Conservation (phyloP, 495 filamentous ascomycete genomes). For the Poronia punctata region DNA sequence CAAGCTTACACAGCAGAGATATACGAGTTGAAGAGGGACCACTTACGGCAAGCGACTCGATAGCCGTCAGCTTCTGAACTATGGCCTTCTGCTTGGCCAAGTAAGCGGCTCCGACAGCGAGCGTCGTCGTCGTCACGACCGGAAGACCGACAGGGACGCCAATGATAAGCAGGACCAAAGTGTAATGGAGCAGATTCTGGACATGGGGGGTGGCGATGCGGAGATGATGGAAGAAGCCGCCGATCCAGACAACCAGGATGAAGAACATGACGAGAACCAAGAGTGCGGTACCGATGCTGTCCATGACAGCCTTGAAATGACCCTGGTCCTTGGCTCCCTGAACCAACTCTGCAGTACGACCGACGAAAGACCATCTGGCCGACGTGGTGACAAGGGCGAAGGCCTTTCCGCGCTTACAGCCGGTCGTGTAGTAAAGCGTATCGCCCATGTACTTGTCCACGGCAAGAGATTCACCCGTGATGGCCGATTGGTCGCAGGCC, state of each 20-base stretch:
- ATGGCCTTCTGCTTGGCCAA: conserved; percentile 92
- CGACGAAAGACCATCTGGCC: conserved; percentile 81
- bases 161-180: conserved; percentile 78
- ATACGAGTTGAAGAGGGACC: neutral
- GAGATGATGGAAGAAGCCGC: conserved; percentile 77
- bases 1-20: too few relatives aligned
- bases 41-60: conserved; percentile 71
- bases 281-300: conserved; percentile 75
- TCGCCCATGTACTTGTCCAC: conserved; percentile 80
- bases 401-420: conserved; percentile 79
- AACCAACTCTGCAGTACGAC: conserved; percentile 76
- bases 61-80: conserved; percentile 90
- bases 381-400: conserved; percentile 72
- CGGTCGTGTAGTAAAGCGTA: conserved; percentile 71
- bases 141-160: conserved; percentile 95
- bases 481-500: conserved; percentile 84
- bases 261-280: conserved; percentile 74
- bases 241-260: conserved; percentile 73
- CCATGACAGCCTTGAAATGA: conserved; percentile 84
- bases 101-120: conserved; percentile 91
- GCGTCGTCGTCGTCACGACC: conserved; percentile 89
- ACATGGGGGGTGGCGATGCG: conserved; percentile 43
- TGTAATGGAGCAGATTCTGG: conserved; percentile 66
- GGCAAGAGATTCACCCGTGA: conserved; percentile 88
- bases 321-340: conserved; percentile 63